phyloP scores from a whole-genome alignment of 2,329 filamentous ascomycete species.

The Myriosclerotinia duriaeana region DNA sequence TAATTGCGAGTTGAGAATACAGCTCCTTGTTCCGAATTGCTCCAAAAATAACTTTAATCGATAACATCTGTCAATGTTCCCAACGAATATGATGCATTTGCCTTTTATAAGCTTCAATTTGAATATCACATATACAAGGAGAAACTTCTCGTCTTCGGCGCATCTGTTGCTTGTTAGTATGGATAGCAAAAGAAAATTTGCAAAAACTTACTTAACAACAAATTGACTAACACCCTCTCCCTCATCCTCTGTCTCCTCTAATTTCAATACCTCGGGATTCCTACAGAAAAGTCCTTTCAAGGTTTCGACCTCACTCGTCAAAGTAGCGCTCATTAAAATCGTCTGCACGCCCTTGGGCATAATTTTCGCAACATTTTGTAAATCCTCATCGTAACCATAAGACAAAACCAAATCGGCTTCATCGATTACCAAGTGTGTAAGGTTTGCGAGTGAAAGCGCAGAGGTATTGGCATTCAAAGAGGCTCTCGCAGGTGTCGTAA shows the following conservation, averaged over 20 bases:
- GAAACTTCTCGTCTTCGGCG: constrained; percentile 95
- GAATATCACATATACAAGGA: constrained; percentile 90
- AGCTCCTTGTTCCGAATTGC: constrained; percentile 93
- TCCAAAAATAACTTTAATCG: constrained; percentile 92
- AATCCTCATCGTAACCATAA: constrained; percentile 90
- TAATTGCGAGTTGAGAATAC: constrained; percentile 89
- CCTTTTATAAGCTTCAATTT: constrained; percentile 92
- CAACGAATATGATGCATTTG: constrained; percentile 83
- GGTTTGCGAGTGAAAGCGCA: constrained; percentile 65
- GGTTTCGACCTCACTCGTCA: constrained; percentile 82
- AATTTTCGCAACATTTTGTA: constrained; percentile 73
- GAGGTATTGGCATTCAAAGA: constrained; percentile 73
- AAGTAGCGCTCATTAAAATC: constrained; percentile 88
- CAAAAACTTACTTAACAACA: constrained; percentile 65
- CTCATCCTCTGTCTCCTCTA: constrained; percentile 79
- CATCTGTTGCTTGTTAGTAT: constrained; percentile 53
- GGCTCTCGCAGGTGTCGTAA: constrained; percentile 86
- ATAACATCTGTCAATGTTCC: constrained; percentile 86
- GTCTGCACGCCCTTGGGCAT: constrained; percentile 86
- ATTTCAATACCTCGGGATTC: constrained; percentile 73
- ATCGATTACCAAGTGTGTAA: constrained; percentile 79
- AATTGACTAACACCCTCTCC: constrained; percentile 80
- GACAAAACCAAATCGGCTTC: constrained; percentile 92
- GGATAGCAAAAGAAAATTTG: neutral
- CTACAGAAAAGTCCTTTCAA: constrained; percentile 83